Evolutionary conservation across 2,329 filamentous ascomycete genomes (phyloP).

Genomic region (Botrytis aclada): DNA sequence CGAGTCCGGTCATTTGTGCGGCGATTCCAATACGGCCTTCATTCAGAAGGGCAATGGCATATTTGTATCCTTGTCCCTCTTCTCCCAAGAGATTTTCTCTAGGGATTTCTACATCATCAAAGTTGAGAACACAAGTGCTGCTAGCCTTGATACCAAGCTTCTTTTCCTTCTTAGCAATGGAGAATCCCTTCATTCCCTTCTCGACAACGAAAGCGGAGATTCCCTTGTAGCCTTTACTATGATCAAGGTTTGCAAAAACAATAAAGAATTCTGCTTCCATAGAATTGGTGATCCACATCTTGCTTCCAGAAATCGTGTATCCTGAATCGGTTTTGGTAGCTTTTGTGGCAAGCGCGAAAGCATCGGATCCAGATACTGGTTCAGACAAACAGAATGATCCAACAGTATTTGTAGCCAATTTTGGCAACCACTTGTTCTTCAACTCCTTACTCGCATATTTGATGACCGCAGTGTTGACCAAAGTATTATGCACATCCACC

Average conservation of each 20-base stretch:
- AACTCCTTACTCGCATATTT: constrained; percentile 75
- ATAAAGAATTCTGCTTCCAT: constrained; percentile 94
- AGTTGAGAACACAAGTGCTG: constrained; percentile 95
- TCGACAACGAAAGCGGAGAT: constrained; percentile 96
- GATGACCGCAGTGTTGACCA: constrained; percentile 90
- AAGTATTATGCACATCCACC: constrained; percentile 96
- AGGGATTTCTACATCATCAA: constrained; percentile 91
- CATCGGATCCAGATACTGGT: constrained; percentile 89
- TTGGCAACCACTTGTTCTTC: constrained; percentile 86
- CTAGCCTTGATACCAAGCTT: constrained; percentile 96
- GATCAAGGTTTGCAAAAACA: constrained; percentile 94
- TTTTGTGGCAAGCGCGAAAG: constrained; percentile 90
- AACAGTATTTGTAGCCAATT: constrained; percentile 83
- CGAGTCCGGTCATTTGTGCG: constrained; percentile 96
- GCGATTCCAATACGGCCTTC: constrained; percentile 97
- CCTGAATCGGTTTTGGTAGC: constrained; percentile 79
- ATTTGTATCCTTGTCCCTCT: constrained; percentile 94
- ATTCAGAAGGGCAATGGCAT: constrained; percentile 90
- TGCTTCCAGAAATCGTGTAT: constrained; percentile 84
- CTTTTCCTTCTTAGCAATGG: constrained; percentile 99
- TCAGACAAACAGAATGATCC: constrained; percentile 92
- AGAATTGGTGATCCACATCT: constrained; percentile 99
- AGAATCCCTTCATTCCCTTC: constrained; percentile 84
- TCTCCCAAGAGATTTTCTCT: constrained; percentile 84
- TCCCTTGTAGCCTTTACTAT: constrained; percentile 89